Evolutionary conservation across 176 grass and related monocot genomes (phyloP).

Genomic region (Musa troglodytarum): DNA sequence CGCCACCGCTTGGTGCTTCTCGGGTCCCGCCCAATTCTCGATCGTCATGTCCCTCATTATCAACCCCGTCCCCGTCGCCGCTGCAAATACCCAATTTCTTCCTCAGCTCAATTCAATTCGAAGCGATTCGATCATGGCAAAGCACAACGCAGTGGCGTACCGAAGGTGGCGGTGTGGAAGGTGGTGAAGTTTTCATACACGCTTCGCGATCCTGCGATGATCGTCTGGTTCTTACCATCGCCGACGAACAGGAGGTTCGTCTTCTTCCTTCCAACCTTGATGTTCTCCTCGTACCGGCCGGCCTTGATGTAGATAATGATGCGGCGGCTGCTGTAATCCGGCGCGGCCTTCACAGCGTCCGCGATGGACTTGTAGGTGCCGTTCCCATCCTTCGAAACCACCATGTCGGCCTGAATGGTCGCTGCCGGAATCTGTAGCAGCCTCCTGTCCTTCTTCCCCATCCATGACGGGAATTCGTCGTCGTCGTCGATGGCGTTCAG

Average conservation of each 20-base stretch:
- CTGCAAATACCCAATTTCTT: not conserved
- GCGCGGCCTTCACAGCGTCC: conserved; percentile 38
- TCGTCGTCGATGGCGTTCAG: not conserved
- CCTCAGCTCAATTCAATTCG: too few species aligned
- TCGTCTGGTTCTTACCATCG: conserved; percentile 31
- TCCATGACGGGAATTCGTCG: conserved; percentile 1
- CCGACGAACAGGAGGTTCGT: conserved; percentile 52
- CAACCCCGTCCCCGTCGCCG: conserved; percentile 5
- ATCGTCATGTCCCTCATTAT: conserved; percentile 17
- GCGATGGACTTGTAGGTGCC: conserved; percentile 35
- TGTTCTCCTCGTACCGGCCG: conserved; percentile 44
- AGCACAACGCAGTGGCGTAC: conserved; percentile 9
- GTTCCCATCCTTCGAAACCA: conserved; percentile 38
- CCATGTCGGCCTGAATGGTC: conserved; percentile 9
- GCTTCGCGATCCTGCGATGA: conserved; percentile 32
- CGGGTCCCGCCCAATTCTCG: conserved; percentile 17
- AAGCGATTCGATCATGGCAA: too few species aligned
- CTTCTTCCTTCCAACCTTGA: conserved; percentile 38
- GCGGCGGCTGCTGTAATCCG: conserved; percentile 19
- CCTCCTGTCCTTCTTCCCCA: conserved; percentile 11
- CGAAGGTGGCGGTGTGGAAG: conserved; percentile 51
- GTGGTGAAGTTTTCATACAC: conserved; percentile 27
- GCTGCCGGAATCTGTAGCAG: conserved; percentile 6
- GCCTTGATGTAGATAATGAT: conserved; percentile 57
- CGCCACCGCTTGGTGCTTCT: conserved; percentile 20